Evolutionary conservation across 768 basidiomycete species (phyloP), one percentile per base, ranked within the genome.

Genomic region (Roridomyces roridus): DNA sequence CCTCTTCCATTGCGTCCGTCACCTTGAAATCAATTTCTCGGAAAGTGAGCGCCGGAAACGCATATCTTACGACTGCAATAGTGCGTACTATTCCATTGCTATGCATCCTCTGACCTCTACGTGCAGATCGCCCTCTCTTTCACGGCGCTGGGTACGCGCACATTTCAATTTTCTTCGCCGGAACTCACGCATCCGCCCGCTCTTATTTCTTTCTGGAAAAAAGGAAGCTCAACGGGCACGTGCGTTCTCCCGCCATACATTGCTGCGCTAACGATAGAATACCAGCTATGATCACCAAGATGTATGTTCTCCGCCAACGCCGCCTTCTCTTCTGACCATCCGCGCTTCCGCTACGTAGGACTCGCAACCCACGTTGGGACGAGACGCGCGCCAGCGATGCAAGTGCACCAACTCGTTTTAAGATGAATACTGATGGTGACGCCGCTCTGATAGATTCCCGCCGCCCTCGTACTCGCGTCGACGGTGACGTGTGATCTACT

Each of bases 1-100:
- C n/a, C n/a, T n/a, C n/a, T n/a, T 0, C 6, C n/a, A n/a, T n/a
- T n/a, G 23, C 15, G n/a, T 9, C 18, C 31, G 23, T 23, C 6
- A 51, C 26, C 3, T 12, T 6, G 15, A 40, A 11, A 10, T 25
- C 12, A 18, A 4, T 9, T 14, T 14, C 36, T n/a, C n/a, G n/a
- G n/a, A n/a, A 75, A n/a, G 74, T 74, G 43, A 74, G 73, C 47
- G 70, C 70, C 48, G 57, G 66, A 41, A 72, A 69, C 44, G 60
- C 62, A 8, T 31, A 61, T 14, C 65, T 74, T 55, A 73, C 73
- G 14, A 46, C 61, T 46, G 60, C 73, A 18, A 74, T 74, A 54
- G 74, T 46, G 21, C n/a, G 57, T 39, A 29, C 12, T n/a, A n/a
- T n/a, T n/a, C n/a, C 24, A 18, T 4, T 0, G 5, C n/a, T 26